Conservation (phyloP, 148 eudicot genomes). For the Cornus suecica region DNA sequence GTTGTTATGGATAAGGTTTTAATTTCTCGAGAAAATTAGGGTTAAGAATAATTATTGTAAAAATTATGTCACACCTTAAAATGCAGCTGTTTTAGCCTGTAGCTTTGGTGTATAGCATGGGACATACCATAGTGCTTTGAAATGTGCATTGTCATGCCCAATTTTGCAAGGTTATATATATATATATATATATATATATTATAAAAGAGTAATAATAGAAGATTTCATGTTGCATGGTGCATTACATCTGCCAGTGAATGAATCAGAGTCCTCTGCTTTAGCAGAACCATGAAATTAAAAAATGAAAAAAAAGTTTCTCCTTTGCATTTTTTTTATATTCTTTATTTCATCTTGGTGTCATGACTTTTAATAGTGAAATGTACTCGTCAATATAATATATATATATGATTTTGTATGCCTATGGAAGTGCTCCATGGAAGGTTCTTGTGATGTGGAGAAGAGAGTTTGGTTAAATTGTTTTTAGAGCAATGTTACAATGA, state of each 20-base stretch:
- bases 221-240: constrained; percentile 14
- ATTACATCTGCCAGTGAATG: constrained; percentile 14
- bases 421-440: constrained; percentile 3
- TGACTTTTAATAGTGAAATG: not conserved
- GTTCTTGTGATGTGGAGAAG: constrained; percentile 1
- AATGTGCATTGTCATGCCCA: not conserved
- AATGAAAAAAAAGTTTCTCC: not conserved
- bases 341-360: constrained; percentile 1
- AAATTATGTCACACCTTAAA: not conserved
- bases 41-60: no score
- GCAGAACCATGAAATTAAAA: constrained; percentile 15
- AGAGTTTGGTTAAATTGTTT: not conserved
- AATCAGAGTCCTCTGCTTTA: constrained; percentile 6
- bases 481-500: not conserved
- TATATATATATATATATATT: no score
- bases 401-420: no score
- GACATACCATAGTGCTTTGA: not conserved
- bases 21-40: no score
- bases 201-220: not conserved
- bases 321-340: constrained; percentile 7
- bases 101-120: not conserved
- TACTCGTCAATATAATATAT: not conserved
- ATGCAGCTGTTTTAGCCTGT: constrained; percentile 7
- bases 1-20: no score
- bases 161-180: constrained; percentile 8